phyloP scores from a whole-genome alignment of 2,329 filamentous ascomycete genomes.

The Fusarium xyrophilum region DNA sequence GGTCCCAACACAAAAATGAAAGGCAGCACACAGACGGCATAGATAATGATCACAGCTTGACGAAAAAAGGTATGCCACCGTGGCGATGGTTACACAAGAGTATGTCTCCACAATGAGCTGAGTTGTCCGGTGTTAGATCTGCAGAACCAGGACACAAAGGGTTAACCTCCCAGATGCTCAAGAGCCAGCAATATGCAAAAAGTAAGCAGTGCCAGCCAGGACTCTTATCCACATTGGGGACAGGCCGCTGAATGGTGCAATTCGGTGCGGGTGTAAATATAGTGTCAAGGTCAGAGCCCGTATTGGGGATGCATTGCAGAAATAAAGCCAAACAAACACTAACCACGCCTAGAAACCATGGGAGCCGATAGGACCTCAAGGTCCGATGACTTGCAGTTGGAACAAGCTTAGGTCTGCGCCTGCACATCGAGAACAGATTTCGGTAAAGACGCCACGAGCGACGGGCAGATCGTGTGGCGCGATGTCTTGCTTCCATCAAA shows the following conservation, averaged over 20 bases:
- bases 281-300: conserved; percentile 17
- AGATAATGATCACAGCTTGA: conserved; percentile 4
- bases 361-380: conserved; percentile 10
- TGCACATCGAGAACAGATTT: conserved; percentile 11
- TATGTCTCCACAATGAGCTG: neutral
- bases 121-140: neutral
- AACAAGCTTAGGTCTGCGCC: neutral
- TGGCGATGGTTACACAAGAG: conserved; percentile 13
- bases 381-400: conserved; percentile 13
- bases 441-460: conserved; percentile 16
- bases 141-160: neutral
- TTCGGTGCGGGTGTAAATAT: conserved; percentile 30
- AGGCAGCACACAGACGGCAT: conserved; percentile 3
- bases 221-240: neutral
- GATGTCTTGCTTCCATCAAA: conserved; percentile 14
- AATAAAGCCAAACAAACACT: neutral
- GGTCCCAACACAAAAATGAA: neutral
- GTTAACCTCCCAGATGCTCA: neutral
- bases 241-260: conserved; percentile 11
- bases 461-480: conserved; percentile 13
- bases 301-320: conserved; percentile 16
- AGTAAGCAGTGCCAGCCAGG: conserved; percentile 10
- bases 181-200: neutral
- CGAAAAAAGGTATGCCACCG: neutral
- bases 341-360: conserved; percentile 8